phyloP scores from a whole-genome alignment of 2,329 filamentous ascomycete genomes.

The Hymenoscyphus repandus region DNA sequence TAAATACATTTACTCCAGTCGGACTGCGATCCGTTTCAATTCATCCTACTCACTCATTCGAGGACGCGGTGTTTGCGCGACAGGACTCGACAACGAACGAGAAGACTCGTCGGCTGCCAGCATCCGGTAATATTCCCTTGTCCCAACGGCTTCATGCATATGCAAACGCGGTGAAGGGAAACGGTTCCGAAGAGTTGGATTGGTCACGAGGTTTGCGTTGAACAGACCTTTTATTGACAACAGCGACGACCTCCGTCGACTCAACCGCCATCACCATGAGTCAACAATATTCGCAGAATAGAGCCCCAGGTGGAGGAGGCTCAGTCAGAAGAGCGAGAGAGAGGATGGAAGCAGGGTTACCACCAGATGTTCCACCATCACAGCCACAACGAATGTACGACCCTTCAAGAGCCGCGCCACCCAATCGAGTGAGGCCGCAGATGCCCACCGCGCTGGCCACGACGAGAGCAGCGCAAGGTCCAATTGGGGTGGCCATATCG shows the following conservation, averaged over 20 bases:
- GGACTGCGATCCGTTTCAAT: background rate
- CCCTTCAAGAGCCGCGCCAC: constrained; percentile 11
- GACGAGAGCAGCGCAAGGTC: constrained; percentile 17
- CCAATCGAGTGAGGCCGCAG: constrained; percentile 20
- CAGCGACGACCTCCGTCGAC: constrained; percentile 1
- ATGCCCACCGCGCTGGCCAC: constrained; percentile 20
- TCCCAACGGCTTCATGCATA: constrained; percentile 29
- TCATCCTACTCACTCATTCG: constrained; percentile 1
- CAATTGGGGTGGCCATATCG: constrained; percentile 40
- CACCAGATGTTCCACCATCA: constrained; percentile 24
- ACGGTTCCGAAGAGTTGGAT: constrained; percentile 19
- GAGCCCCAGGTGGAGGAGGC: constrained; percentile 29
- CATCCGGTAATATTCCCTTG: constrained; percentile 14
- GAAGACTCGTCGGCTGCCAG: constrained; percentile 11
- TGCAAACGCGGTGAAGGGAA: constrained; percentile 23
- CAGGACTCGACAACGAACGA: constrained; percentile 5
- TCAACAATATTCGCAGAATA: constrained; percentile 24
- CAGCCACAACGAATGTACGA: constrained; percentile 19
- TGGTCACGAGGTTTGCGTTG: constrained; percentile 12
- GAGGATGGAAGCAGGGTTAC: constrained; percentile 40
- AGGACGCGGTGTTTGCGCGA: constrained; percentile 4
- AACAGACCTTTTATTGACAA: constrained; percentile 13
- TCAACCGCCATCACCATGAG: constrained; percentile 18
- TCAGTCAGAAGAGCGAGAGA: constrained; percentile 53
- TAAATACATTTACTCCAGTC: background rate